Conservation (phyloP, 257 asterid species). For the Lantana camara region DNA sequence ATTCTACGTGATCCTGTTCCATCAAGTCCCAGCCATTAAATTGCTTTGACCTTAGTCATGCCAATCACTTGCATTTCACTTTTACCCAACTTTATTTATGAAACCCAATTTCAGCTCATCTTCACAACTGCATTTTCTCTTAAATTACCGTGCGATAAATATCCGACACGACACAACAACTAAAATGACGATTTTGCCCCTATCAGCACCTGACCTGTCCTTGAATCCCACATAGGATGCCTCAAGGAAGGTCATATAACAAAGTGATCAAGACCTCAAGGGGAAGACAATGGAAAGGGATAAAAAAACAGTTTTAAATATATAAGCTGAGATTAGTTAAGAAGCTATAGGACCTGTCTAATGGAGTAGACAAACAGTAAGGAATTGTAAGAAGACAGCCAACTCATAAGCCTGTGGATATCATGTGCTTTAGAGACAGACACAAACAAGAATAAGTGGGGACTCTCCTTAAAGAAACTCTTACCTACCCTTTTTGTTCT, state of each 20-base stretch:
- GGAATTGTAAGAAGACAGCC: slow-evolving; percentile 48
- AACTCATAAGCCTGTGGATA: slow-evolving; percentile 52
- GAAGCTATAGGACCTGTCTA: slow-evolving; percentile 19
- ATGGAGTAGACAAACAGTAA: slow-evolving; percentile 34
- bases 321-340: slow-evolving; percentile 17
- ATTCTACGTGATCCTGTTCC: slow-evolving; percentile 1
- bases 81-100: no score
- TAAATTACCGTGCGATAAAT: no score
- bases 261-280: not conserved
- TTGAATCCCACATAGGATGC: slow-evolving; percentile 16
- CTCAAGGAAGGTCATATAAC: not conserved
- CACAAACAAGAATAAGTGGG: slow-evolving; percentile 46
- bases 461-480: slow-evolving; percentile 40
- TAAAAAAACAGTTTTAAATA: slow-evolving; percentile 1
- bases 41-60: no score
- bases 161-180: no score
- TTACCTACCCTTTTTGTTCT: slow-evolving; percentile 57
- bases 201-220: no score
- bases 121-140: no score
- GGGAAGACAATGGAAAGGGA: slow-evolving; percentile 18
- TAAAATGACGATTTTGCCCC: no score
- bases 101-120: no score
- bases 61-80: no score
- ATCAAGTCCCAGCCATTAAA: no score
- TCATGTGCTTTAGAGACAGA: slow-evolving; percentile 72